Conservation (phyloP, 495 filamentous ascomycete genomes). For the Pyronema domesticum region DNA sequence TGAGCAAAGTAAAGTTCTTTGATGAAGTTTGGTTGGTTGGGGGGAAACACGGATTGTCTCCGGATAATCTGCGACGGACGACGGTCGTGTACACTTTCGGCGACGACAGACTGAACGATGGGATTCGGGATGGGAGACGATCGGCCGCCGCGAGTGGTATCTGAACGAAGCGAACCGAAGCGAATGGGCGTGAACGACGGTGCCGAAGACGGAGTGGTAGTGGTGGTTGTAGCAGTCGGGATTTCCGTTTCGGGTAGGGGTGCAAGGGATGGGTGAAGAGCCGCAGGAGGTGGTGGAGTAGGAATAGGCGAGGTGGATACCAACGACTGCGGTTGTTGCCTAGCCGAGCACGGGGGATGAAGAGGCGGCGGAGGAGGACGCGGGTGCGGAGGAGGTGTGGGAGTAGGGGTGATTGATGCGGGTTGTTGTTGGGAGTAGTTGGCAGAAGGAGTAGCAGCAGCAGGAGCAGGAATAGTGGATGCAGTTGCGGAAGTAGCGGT, state of each 20-base stretch:
- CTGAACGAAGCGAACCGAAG: conserved; percentile 21
- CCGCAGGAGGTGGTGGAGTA: conserved; percentile 9
- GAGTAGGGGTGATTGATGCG: too few species aligned
- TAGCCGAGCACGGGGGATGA: background rate
- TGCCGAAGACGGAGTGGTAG: conserved; percentile 10
- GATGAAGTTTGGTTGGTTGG: conserved; percentile 32
- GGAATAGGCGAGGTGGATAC: conserved; percentile 7
- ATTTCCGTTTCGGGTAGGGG: background rate
- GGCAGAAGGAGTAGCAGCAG: background rate
- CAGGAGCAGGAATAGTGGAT: too few species aligned
- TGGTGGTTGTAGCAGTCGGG: conserved; percentile 7
- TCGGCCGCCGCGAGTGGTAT: conserved; percentile 22
- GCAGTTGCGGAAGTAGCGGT: conserved; percentile 2
- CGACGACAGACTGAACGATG: conserved; percentile 8
- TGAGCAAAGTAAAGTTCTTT: conserved; percentile 24
- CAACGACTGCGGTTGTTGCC: conserved; percentile 7
- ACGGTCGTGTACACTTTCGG: conserved; percentile 19
- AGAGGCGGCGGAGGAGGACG: background rate
- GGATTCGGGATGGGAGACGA: conserved; percentile 16
- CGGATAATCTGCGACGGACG: conserved; percentile 31
- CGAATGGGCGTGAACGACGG: background rate
- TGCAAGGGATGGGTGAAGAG: background rate
- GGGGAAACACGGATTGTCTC: conserved; percentile 35
- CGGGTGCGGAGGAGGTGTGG: background rate
- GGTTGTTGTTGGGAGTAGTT: too few species aligned